Base-by-base conservation (phyloP, 2,329 filamentous ascomycete species). In the Cladorrhinum sp. region DNA sequence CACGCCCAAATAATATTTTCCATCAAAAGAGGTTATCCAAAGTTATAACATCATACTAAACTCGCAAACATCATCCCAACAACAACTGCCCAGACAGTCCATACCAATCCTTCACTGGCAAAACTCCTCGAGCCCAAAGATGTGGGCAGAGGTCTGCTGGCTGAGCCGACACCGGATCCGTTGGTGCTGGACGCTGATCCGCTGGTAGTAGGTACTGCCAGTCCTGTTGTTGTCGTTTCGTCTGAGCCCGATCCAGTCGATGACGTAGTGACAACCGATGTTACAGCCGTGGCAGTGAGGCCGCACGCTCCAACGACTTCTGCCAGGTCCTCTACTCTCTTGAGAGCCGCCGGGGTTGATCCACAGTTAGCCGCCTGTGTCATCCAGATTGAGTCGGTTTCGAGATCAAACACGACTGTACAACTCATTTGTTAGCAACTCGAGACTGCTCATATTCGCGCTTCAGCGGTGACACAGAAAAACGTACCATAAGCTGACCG, bases 321-420 rank as follows among this genome's bases (percentile, higher is more conserved):
- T 2, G 58, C 42, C 16, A 77, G 63, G 59, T 73, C 67, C 24
- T 66, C 69, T 9, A 70, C 57, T 8, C 67, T 64, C 33, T 68
- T 72, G 49, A 78, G 73, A 52, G 78, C 77, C 14, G 74, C 71
- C n/a, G 77, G 76, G 4, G 74, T 74, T 3, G 75, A 76, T 62
- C 79, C 80, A 68, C 81, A 84, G 73, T 82, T 82, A 30, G 70
- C 64, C 61, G 83, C 82, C 59, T 79, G 80, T 1, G 80, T 77
- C 62, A 84, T 71, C 73, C 80, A 81, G 28, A 82, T 73, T 21
- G 72, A 73, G 65, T 81, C 72, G 60, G 75, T 75, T 49, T 80
- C 78, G 60, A 82, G 76, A 65, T 84, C 82, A 57, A 83, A 82
- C 57, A 83, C 80, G 55, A 76, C 80, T 65, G 24, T 33, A 6